Evolutionary conservation across 2,329 filamentous ascomycete species (phyloP).

Genomic region (Tolypocladium ovalisporum): DNA sequence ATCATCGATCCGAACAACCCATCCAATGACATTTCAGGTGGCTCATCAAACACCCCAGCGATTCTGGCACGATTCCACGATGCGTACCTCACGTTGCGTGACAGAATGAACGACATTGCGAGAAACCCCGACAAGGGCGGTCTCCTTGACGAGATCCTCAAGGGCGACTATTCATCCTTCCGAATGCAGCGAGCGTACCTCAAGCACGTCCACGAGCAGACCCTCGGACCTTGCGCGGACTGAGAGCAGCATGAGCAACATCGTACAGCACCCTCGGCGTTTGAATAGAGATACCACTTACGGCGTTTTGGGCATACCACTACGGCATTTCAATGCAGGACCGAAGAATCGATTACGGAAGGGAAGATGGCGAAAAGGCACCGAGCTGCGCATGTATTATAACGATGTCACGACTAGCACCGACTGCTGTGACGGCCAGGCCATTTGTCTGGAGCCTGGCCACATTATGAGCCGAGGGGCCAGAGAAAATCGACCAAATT

Average conservation of each 20-base stretch:
- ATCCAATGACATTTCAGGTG: slow-evolving; percentile 82
- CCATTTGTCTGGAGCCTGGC: background rate
- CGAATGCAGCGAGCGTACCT: slow-evolving; percentile 56
- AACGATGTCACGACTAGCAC: slow-evolving; percentile 5
- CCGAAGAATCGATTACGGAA: background rate
- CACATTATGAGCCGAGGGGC: background rate
- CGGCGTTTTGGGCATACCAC: slow-evolving; percentile 1
- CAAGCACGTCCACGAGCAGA: slow-evolving; percentile 35
- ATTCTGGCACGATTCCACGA: slow-evolving; percentile 62
- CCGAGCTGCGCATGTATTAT: slow-evolving; percentile 5
- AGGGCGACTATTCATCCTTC: slow-evolving; percentile 71
- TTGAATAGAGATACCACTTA: background rate
- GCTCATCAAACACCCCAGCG: slow-evolving; percentile 57
- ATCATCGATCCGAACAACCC: slow-evolving; percentile 88
- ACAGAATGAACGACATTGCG: slow-evolving; percentile 44
- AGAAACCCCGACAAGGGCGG: slow-evolving; percentile 15
- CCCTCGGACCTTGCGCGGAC: slow-evolving; percentile 21
- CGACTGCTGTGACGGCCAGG: background rate
- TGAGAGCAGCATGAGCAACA: slow-evolving; percentile 4
- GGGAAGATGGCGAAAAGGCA: slow-evolving; percentile 1
- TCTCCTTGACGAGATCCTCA: slow-evolving; percentile 62
- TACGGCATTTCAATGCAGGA: background rate
- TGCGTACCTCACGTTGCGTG: slow-evolving; percentile 46
- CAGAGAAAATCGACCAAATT: background rate
- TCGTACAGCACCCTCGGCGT: background rate